Evolutionary conservation across 495 filamentous ascomycete genomes (phyloP), one percentile per base, ranked within the genome.

Genomic region (Hypoxylon fuscum): DNA sequence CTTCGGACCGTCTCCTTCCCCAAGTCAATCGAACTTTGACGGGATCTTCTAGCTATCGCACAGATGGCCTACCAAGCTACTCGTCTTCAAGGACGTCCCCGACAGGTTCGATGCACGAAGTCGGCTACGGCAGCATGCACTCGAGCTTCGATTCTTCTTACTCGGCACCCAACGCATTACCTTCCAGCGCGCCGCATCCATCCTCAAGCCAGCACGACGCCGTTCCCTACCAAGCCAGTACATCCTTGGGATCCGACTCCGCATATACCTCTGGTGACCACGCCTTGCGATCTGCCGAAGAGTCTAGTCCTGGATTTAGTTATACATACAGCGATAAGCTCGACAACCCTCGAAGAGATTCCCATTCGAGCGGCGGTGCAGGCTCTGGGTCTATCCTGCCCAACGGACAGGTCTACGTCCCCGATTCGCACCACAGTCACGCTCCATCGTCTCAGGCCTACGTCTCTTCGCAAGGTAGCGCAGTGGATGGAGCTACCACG

Each of bases 371-470:
- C 44, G 53, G 64, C 10, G 54, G 56, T 2, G 57, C 43, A 7
- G 55, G 49, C 42, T 14, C 48, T 14, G 57, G 56, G 21, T 59
- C 69, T 1, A 57, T 72, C 5, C 56, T 72, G 5, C 59, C 69
- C 34, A 72, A 72, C 37, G 69, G 69, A 40, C 69, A 72, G 23
- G 40, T 72, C 14, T 72, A 72, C 60, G 69, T 72, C 0, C 69
- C 69, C 0, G 66, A 72, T 7, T 59, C 62, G 0, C 66, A 72
- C 40, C 40, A 56, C 3, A 21, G 29, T 0, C 45, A 58, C 46
- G 44, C 56, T 0, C 20, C 55, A 0, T 59, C 68, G 14, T 56
- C 61, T 1, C 57, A 62, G 18, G 32, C 40, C 42, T 68, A 70
- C 48, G 44, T 59, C 7, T 15, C 49, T 15, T 47, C 62, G 9